A percentile compares a stretch with the other conserved stretches of the same genome.
Conservation (phyloP, 257 asterid genomes). For the Nicotiana undulata region DNA sequence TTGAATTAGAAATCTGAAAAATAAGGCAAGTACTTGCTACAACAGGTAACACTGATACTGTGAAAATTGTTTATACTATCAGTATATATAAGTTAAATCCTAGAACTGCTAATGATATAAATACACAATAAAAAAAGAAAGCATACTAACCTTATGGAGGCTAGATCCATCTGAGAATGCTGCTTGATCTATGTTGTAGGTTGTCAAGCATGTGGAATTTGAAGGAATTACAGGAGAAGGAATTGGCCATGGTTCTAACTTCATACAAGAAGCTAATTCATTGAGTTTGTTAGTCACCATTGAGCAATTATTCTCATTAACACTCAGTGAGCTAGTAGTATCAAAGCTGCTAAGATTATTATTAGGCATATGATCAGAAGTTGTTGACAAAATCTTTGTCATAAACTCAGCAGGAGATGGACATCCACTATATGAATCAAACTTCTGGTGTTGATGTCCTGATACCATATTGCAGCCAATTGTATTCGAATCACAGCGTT, state of each 20-base stretch:
- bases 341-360: neutral
- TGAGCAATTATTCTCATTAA: conserved; percentile 5
- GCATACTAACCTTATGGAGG: conserved; percentile 29
- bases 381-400: conserved; percentile 33
- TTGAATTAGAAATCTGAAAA: too few relatives aligned
- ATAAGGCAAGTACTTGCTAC: too few relatives aligned
- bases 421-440: conserved; percentile 44
- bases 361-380: conserved; percentile 21
- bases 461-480: conserved; percentile 26
- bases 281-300: neutral
- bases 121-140: neutral
- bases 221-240: conserved; percentile 16
- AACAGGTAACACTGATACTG: too few relatives aligned
- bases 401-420: conserved; percentile 41
- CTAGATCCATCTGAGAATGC: conserved; percentile 31
- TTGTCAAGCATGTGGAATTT: neutral
- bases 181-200: conserved; percentile 23
- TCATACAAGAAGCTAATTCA: neutral
- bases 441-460: conserved; percentile 29
- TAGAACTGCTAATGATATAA: too few relatives aligned
- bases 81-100: too few relatives aligned
- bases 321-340: neutral
- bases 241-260: neutral
- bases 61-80: too few relatives aligned
- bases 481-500: conserved; percentile 32